phyloP scores from a whole-genome alignment of 1,284 basidiomycete genomes.

The Singerocomus inundabilis region DNA sequence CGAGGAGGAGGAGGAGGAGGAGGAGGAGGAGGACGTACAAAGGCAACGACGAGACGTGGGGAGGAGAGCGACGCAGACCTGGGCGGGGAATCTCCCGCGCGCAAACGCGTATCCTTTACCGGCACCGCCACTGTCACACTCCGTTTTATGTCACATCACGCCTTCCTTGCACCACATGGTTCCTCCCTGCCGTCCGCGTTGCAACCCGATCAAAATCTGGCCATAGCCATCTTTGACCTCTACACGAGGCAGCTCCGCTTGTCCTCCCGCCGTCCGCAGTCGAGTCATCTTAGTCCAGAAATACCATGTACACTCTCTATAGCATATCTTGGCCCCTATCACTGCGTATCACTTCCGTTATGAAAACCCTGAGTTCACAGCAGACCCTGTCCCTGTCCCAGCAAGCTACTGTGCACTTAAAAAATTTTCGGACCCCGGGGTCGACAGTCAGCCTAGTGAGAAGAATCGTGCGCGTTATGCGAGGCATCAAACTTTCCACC shows the following conservation, averaged over 20 bases:
- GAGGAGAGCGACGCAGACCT: constrained; percentile 29
- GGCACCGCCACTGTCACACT: neutral
- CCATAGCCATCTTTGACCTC: too few species aligned
- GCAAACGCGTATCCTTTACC: constrained; percentile 1
- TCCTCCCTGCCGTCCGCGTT: too few species aligned
- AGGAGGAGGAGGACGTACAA: constrained; percentile 22
- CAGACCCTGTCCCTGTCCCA: constrained; percentile 22
- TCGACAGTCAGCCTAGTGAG: constrained; percentile 3
- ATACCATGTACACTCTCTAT: too few species aligned
- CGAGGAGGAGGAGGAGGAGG: constrained; percentile 1
- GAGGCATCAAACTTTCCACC: constrained; percentile 15
- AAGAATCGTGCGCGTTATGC: constrained; percentile 9
- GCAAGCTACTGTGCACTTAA: neutral
- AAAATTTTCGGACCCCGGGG: neutral
- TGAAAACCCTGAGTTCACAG: constrained; percentile 20
- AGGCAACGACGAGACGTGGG: constrained; percentile 18
- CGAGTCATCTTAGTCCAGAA: too few species aligned
- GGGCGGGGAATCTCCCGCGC: constrained; percentile 15
- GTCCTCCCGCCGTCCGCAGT: too few species aligned
- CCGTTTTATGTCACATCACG: too few species aligned
- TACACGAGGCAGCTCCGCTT: too few species aligned
- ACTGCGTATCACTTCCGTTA: neutral
- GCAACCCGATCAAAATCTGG: too few species aligned
- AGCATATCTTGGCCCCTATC: constrained; percentile 3
- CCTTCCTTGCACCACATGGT: too few species aligned